Evolutionary conservation across 805 yeast species (phyloP), one percentile per base, ranked within the genome.

Genomic region (Brettanomyces naardenensis): DNA sequence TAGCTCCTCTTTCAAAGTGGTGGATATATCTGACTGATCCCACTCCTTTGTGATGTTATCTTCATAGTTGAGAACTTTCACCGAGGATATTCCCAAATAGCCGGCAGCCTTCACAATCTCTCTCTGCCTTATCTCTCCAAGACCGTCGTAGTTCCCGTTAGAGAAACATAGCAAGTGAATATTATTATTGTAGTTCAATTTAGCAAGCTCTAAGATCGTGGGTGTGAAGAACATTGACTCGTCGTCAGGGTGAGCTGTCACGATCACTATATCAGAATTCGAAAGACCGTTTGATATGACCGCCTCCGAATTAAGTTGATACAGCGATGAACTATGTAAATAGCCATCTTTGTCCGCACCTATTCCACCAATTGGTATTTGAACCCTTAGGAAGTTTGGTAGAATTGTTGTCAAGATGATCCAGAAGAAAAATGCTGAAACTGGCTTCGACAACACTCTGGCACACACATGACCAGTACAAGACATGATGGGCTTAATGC

Each of bases 201-300:
- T 69, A 7, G 68, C 45, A 36, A 68, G 51, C 44, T 75, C 80
- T 6, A 73, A 56, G 23, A 88, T 46, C 0, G 89, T 66, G 0
- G 98, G 98, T 1, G 87, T 76, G 52, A 92, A 92, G 59, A 92
- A 92, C 98, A 92, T 92, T 36, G 87, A 89, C 60, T 92, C 99
- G 58, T 92, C 99, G 59, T 92, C 99, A 0, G 99, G 99, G 59
- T 92, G 99, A 0, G 95, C 96, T 29, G 88, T 79, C 10, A 90
- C 44, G 15, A 59, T 29, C 3, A 56, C 40, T 9, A 60, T 42
- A 31, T 58, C 56, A 4, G 56, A 35, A 29, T 54, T 43, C 1
- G 38, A 38, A 11, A 59, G 29, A 1, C 36, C 44, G 23, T 47
- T 37, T 1, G 33, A 11, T 4, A 44, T 21, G 10, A 59, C 43